Base-by-base conservation (phyloP, 2,329 filamentous ascomycete genomes). In the Epichloe sylvatica region DNA sequence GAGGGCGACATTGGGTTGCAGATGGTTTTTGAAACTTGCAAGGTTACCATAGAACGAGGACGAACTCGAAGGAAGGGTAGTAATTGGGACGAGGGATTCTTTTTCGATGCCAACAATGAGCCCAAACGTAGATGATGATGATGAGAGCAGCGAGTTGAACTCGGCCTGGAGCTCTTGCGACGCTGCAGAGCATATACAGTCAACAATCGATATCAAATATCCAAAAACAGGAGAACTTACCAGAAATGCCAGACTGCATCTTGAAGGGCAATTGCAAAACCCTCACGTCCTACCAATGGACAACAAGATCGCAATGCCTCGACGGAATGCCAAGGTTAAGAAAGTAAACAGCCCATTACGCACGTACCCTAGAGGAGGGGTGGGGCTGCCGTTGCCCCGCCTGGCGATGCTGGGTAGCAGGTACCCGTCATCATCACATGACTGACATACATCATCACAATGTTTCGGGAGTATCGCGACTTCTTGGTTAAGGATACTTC, bases 241-340 rank as follows among this genome's bases (percentile, higher is more conserved):
- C 83, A 67, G 82, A 79, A 58, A 88, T 88, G 67, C 84, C 84
- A 36, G 84, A 88, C 72, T 89, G 84, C 84, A 88, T 88, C 6
- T 34, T 48, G 7, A 21, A n/a, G 8, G 19, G 15, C 35, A n/a
- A 44, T n/a, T n/a, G 40, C 23, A 11, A 17, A 12, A 5, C 15
- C 23, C 19, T 41, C 6, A 11, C 25, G 17, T 12, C 23, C 17
- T 36, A 19, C 25, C 40, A 37, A 35, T 25, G 37, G 19, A 38
- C 38, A 17, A n/a, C n/a, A 37, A 25, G 37, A 39, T 50, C 38
- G 13, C 37, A 34, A 33, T 46, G 13, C 13, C 23, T 25, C 15
- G 25, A 11, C 2, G 9, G 5, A 30, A 15, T 6, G 25, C 5
- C 13, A 30, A n/a, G 23, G 15, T 13, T n/a, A 30, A 23, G 5